Conservation (phyloP, 768 basidiomycete species). For the Trametes sanguinea region DNA sequence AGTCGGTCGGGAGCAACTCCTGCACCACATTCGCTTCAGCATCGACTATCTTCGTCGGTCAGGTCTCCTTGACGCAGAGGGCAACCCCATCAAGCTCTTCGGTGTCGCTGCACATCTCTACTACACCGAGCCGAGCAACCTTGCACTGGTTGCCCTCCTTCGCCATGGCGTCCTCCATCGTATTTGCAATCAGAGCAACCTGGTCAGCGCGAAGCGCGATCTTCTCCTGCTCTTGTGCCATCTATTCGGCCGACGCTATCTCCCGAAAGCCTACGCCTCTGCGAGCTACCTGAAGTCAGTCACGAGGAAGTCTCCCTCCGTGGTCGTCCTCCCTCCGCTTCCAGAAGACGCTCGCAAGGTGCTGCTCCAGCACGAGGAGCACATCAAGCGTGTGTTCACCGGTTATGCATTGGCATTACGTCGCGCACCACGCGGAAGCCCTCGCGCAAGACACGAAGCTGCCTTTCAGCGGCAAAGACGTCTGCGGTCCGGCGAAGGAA, state of each 20-base stretch:
- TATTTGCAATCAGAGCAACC: slow-evolving; percentile 47
- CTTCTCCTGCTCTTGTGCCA: slow-evolving; percentile 61
- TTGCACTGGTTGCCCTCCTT: slow-evolving; percentile 61
- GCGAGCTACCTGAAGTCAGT: slow-evolving; percentile 38
- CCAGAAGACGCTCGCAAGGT: slow-evolving; percentile 41
- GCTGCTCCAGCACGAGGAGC: slow-evolving; percentile 48
- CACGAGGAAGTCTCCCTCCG: slow-evolving; percentile 51
- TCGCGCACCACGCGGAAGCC: slow-evolving; percentile 37
- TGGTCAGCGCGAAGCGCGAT: slow-evolving; percentile 46
- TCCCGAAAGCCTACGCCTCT: slow-evolving; percentile 47
- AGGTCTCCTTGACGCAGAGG: slow-evolving; percentile 52
- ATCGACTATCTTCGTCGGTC: slow-evolving; percentile 69
- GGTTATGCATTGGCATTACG: slow-evolving; percentile 58
- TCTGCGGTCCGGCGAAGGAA: slow-evolving; percentile 1
- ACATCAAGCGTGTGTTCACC: slow-evolving; percentile 55
- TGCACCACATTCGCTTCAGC: slow-evolving; percentile 68
- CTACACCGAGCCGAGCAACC: slow-evolving; percentile 71
- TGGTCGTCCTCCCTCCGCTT: slow-evolving; percentile 56
- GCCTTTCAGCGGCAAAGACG: slow-evolving; percentile 46
- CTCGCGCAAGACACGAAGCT: slow-evolving; percentile 48
- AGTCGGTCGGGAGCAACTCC: slow-evolving; percentile 54
- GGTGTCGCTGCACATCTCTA: slow-evolving; percentile 57
- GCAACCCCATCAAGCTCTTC: slow-evolving; percentile 59
- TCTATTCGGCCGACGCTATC: slow-evolving; percentile 62
- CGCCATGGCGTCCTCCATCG: slow-evolving; percentile 59